A percentile compares a stretch with the other conserved stretches of the same genome.
These are phyloP conservation scores for Onygenales sp. DNA, from an alignment of 2,329 filamentous ascomycete species.

Conservation along the genomic window DNA sequence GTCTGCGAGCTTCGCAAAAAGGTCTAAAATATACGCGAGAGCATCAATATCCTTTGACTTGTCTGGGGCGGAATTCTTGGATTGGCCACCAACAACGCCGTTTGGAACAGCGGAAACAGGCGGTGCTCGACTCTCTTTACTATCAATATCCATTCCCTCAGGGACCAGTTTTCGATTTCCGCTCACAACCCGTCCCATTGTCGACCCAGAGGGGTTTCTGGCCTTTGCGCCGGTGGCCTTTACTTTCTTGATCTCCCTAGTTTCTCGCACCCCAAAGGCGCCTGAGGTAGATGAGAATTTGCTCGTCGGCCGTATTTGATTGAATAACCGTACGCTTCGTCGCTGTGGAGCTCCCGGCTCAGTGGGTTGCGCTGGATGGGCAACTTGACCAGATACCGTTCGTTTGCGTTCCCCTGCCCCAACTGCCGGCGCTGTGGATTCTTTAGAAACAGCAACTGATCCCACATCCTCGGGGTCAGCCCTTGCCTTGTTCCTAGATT, in stretches of 20 bases:
- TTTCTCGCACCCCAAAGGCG: slow-evolving; percentile 50
- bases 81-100: slow-evolving; percentile 16
- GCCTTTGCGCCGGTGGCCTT: slow-evolving; percentile 64
- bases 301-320: slow-evolving; percentile 57
- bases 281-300: slow-evolving; percentile 53
- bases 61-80: slow-evolving; percentile 37
- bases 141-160: slow-evolving; percentile 59
- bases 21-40: slow-evolving; percentile 64
- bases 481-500: slow-evolving; percentile 32
- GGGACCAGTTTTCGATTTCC: slow-evolving; percentile 74
- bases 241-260: slow-evolving; percentile 73
- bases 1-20: slow-evolving; percentile 70
- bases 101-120: slow-evolving; percentile 21
- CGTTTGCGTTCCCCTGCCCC: slow-evolving; percentile 63
- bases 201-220: slow-evolving; percentile 56
- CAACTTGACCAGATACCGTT: slow-evolving; percentile 75
- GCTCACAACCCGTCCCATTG: slow-evolving; percentile 78
- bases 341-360: slow-evolving; percentile 57
- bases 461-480: slow-evolving; percentile 31
- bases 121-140: slow-evolving; percentile 46
- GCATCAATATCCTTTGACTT: slow-evolving; percentile 62
- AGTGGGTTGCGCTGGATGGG: slow-evolving; percentile 46
- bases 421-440: slow-evolving; percentile 19
- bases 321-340: slow-evolving; percentile 64
- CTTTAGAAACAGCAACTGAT: slow-evolving; percentile 22